Evolutionary conservation across 352 stramenopile genomes (phyloP), one percentile per base, ranked within the genome.

Genomic region (Globisporangium nagaii): DNA sequence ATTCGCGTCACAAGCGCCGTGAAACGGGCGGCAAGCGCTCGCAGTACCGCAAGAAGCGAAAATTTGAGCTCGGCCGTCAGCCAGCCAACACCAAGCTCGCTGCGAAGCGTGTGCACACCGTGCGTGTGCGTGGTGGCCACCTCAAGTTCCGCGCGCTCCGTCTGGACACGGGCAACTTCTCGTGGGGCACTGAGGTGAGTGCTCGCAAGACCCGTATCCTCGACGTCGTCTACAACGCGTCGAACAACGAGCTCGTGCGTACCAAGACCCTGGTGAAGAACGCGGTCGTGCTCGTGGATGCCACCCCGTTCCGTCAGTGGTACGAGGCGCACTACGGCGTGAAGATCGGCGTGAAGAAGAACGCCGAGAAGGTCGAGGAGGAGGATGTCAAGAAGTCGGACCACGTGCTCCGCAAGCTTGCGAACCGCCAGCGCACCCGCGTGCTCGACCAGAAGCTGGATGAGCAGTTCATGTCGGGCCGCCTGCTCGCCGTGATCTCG

Each of bases 261-360:
- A 99, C 98, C 68, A 99, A 99, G 91, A 99, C 98, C 28, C 81
- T 99, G 30, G 97, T 99, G 46, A 99, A 99, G 92, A 96, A 96
- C 67, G 86, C 90, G 58, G 98, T 99, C 61, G 88, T 99, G 47
- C 68, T 98, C 44, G 95, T 99, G 48, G 97, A 99, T 87, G 96
- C 96, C 37, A 97, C 97, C 30, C 97, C 97, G 36, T 99, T 99
- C 94, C 97, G 98, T 74, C 84, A 97, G 62, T 99, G 96, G 96
- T 99, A 99, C 76, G 96, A 99, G 73, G 84, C 84, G 53, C 97
- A 99, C 91, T 99, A 99, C 71, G 96, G 96, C 51, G 84, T 98
- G 41, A 96, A 83, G 84, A 86, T 87, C 69, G 79, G 73, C 53
- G 66, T 77, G 59, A 97, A 90, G 75, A 96, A 96, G 86, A 78